These are phyloP conservation scores for Exophiala alcalophila DNA, from an alignment of 2,329 filamentous ascomycete genomes.

Conservation along the genomic window DNA sequence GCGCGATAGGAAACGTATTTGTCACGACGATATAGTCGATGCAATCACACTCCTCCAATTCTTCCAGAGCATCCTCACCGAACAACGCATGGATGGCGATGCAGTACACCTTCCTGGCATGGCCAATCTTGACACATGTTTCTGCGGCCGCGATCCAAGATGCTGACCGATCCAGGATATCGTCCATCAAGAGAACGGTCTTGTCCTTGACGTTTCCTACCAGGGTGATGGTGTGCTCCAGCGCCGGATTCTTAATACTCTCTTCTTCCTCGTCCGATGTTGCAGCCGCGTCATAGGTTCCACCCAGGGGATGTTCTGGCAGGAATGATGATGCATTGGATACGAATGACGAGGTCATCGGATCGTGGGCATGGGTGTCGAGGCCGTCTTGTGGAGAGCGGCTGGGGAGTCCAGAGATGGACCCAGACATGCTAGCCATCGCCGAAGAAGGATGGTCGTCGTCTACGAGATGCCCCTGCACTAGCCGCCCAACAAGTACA, in stretches of 20 bases:
- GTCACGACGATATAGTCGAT: constrained; percentile 94
- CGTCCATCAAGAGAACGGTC: constrained; percentile 91
- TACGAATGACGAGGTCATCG: constrained; percentile 78
- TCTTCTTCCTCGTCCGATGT: constrained; percentile 92
- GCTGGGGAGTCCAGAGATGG: constrained; percentile 53
- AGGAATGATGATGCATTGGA: constrained; percentile 75
- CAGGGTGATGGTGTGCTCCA: constrained; percentile 95
- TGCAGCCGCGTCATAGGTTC: constrained; percentile 76
- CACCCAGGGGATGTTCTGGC: constrained; percentile 70
- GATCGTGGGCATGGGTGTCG: constrained; percentile 63
- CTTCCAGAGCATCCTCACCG: constrained; percentile 80
- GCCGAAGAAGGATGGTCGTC: constrained; percentile 83
- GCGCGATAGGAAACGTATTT: constrained; percentile 90
- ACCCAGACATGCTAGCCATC: constrained; percentile 62
- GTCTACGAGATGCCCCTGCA: constrained; percentile 93
- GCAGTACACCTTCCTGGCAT: constrained; percentile 91
- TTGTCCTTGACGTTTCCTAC: constrained; percentile 88
- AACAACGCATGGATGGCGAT: constrained; percentile 97
- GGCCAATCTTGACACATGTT: constrained; percentile 80
- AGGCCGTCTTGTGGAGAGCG: constrained; percentile 49
- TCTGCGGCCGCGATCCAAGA: constrained; percentile 98
- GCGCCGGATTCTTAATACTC: constrained; percentile 70
- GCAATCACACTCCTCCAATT: constrained; percentile 87
- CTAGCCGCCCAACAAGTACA: constrained; percentile 83
- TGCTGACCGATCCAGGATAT: constrained; percentile 97